Base-by-base conservation (phyloP, 2,329 filamentous ascomycete genomes). In the Ilyonectria robusta region DNA sequence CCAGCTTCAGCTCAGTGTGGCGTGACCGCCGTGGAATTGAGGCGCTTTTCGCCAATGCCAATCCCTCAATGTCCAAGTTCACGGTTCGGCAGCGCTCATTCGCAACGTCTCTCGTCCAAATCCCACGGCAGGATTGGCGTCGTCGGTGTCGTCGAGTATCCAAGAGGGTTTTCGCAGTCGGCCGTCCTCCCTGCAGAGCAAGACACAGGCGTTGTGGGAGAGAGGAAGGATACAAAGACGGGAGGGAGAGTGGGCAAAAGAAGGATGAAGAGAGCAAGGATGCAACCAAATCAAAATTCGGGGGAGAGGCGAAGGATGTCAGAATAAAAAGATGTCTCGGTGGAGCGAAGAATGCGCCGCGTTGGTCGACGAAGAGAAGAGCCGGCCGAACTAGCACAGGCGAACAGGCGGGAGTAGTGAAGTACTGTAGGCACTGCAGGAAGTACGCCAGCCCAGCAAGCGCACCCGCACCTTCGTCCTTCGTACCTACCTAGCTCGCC, bases 181-280 rank as follows among this genome's bases (percentile, higher is more conserved):
- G 50, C 13, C 29, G 46, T 31, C 55, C 47, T 26, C 47, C 37
- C 47, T 44, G 31, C 37, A 42, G 40, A 47, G 55, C 50, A 31
- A 59, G 61, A 48, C 42, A 48, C 35, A 42, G 31, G 19, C 51
- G 56, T 15, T 15, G 35, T 13, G 35, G 13, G 19, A 7, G 35
- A 44, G 50, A 56, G 33, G 1, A n/a, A 53, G 15, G 15, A 46
- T 56, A 47, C 37, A 33, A 42, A 53, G 66, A 48, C 47, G 64
- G 33, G 46, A 33, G 54, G 31, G 23, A 64, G 62, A 62, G 46
- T 69, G 66, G 80, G 65, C 70, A 62, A 46, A 67, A 59, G 70
- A 68, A 59, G 40, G 48, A 35, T 69, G 58, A 37, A 65, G 59
- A 61, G 56, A 59, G 29, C 54, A 62, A 46, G 37, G 58, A 62